Evolutionary conservation across 306 rosid genomes (phyloP).

Genomic region (Glycine latifolia): DNA sequence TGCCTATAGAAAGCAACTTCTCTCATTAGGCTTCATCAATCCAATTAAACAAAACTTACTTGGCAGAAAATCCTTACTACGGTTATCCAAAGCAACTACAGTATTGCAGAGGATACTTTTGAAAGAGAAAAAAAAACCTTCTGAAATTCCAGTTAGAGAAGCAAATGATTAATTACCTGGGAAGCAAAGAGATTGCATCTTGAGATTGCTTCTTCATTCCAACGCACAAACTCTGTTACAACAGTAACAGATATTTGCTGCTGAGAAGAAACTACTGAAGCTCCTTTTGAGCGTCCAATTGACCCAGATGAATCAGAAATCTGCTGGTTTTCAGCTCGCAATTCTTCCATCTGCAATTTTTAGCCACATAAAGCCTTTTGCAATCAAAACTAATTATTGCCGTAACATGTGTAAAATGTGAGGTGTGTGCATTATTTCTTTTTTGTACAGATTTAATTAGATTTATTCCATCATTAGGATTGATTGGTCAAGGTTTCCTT

Average conservation of each 20-base stretch:
- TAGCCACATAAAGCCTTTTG: slow-evolving; percentile 31
- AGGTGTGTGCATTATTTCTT: background rate
- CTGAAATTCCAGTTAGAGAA: slow-evolving; percentile 32
- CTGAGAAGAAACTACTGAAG: slow-evolving; percentile 77
- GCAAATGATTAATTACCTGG: slow-evolving; percentile 72
- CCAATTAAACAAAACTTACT: slow-evolving; percentile 33
- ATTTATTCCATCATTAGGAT: background rate
- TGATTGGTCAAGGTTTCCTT: background rate
- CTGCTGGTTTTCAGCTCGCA: slow-evolving; percentile 86
- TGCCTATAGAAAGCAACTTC: slow-evolving; percentile 3
- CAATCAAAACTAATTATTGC: slow-evolving; percentile 38
- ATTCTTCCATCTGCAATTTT: slow-evolving; percentile 81
- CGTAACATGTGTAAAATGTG: background rate
- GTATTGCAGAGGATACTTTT: background rate
- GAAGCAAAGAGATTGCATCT: slow-evolving; percentile 93
- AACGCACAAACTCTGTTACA: slow-evolving; percentile 96
- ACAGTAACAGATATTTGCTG: slow-evolving; percentile 98
- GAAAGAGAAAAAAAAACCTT: background rate
- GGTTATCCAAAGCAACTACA: slow-evolving; percentile 20
- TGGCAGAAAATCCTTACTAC: slow-evolving; percentile 4
- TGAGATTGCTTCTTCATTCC: slow-evolving; percentile 99
- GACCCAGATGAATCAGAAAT: slow-evolving; percentile 84
- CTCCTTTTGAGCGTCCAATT: slow-evolving; percentile 90
- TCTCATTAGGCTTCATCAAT: background rate
- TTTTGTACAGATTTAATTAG: background rate